phyloP scores from a whole-genome alignment of 495 filamentous ascomycete genomes.

The Astrothelium macrocarpum region DNA sequence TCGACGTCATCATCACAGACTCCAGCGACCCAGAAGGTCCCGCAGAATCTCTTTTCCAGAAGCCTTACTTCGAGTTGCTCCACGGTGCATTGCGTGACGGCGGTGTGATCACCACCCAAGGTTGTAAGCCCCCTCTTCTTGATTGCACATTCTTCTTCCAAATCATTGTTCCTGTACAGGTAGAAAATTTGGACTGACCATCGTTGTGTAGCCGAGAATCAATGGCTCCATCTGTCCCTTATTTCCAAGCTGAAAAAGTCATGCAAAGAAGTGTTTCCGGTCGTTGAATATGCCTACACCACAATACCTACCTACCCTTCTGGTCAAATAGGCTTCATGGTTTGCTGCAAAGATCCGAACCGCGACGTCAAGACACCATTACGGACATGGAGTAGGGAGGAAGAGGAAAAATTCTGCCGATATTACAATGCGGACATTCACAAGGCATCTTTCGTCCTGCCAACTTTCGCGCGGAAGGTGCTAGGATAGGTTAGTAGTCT shows the following conservation, averaged over 20 bases:
- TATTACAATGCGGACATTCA: conserved; percentile 98
- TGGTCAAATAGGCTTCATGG: conserved; percentile 99
- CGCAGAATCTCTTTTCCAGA: conserved; percentile 92
- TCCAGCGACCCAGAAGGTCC: conserved; percentile 95
- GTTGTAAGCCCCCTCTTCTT: conserved; percentile 84
- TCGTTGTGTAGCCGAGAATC: conserved; percentile 73
- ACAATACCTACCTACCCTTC: conserved; percentile 99
- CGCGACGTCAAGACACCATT: conserved; percentile 77
- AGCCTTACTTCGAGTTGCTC: conserved; percentile 94
- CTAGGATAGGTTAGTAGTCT: conserved; percentile 32
- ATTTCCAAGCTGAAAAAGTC: conserved; percentile 89
- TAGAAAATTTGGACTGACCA: conserved; percentile 25
- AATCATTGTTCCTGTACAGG: not conserved
- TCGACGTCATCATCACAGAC: conserved; percentile 99
- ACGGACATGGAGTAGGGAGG: conserved; percentile 67
- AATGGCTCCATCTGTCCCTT: conserved; percentile 91
- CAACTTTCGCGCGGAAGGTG: conserved; percentile 80
- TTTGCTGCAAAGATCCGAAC: conserved; percentile 87
- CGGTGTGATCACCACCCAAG: conserved; percentile 99
- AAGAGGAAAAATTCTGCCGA: conserved; percentile 81
- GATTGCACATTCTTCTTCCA: not conserved
- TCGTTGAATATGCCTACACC: conserved; percentile 97
- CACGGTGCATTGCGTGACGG: conserved; percentile 81
- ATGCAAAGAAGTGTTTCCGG: conserved; percentile 94
- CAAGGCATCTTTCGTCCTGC: conserved; percentile 84